Evolutionary conservation across 768 basidiomycete genomes (phyloP), one percentile per base, ranked within the genome.

Genomic region (Coprinopsis cinerea): DNA sequence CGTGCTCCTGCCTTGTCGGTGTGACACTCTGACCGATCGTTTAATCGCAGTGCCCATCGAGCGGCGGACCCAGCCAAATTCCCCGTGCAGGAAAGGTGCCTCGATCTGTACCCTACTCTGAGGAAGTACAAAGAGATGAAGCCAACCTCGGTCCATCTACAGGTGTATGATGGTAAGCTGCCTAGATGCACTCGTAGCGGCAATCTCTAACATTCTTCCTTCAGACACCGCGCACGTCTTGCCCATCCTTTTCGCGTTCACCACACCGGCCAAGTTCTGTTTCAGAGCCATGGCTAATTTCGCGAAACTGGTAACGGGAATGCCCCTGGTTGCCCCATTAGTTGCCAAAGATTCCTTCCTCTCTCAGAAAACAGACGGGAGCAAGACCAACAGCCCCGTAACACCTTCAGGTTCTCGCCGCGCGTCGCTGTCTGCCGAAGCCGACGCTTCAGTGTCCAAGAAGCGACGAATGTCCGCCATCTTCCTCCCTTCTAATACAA

Each of bases 121-220:
- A 59, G 70, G 6, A 77, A 71, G 10, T 81, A 85, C 53, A 83
- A 82, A 10, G 66, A 67, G 55, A 61, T 65, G n/a, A 58, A 61
- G 44, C 72, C 87, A 1, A 92, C 93, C 1, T 74, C 83, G 49
- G 92, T 95, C 15, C 93, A 97, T 68, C 71, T 97, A 10, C 93
- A 97, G 64, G 82, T 96, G 1, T 96, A 92, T 60, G 93, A 97
- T 60, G 92, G 90, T 77, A 64, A 57, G 62, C n/a, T n/a, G n/a
- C n/a, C n/a, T 61, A 35, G 23, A n/a, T 27, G 17, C 37, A 18
- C 3, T 7, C 23, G 23, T 37, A 37, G 15, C 36, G 44, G 57
- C 49, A 41, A 52, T 61, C 10, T 63, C 7, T n/a, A 41, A n/a
- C 18, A 15, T 40, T 55, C 27, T 35, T 17, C 15, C 26, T 51